These are phyloP conservation scores for Uronychia binucleata DNA, from an alignment of 73 alveolate genomes.

Conservation along the genomic window DNA sequence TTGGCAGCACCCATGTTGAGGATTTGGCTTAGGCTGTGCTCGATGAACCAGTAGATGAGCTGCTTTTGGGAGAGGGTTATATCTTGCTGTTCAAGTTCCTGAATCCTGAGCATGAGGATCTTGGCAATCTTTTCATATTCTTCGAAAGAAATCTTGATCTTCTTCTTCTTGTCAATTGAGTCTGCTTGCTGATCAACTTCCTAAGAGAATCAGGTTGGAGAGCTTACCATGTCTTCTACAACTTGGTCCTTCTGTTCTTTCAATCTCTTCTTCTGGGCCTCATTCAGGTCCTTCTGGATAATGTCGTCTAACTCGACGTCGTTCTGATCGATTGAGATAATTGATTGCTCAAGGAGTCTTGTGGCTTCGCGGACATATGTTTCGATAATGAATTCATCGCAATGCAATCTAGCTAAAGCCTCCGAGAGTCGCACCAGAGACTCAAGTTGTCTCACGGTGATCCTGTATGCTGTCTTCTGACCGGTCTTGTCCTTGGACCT, in stretches of 20 bases:
- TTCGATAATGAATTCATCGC: conserved; percentile 77
- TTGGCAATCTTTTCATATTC: conserved; percentile 53
- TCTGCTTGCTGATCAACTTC: background rate
- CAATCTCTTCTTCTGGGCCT: conserved; percentile 26
- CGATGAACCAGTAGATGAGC: conserved; percentile 37
- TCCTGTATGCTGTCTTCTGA: conserved; percentile 91
- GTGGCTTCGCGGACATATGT: conserved; percentile 91
- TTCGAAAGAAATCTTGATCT: conserved; percentile 51
- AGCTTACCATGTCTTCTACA: conserved; percentile 14
- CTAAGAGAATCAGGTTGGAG: conserved; percentile 1
- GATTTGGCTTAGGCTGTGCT: conserved; percentile 43
- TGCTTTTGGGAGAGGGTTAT: conserved; percentile 47
- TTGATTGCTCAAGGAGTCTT: conserved; percentile 83
- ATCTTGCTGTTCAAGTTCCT: conserved; percentile 59
- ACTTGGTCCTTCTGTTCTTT: conserved; percentile 14
- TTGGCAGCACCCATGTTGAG: conserved; percentile 62
- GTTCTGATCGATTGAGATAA: conserved; percentile 80
- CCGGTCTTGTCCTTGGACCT: conserved; percentile 86
- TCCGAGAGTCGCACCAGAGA: conserved; percentile 95
- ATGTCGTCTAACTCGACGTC: conserved; percentile 66
- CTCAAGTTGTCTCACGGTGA: conserved; percentile 98
- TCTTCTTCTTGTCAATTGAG: conserved; percentile 9
- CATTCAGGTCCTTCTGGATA: conserved; percentile 17
- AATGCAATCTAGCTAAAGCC: conserved; percentile 95
- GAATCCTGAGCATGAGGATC: conserved; percentile 49